Conservation (phyloP, 345 rosid genomes). For the Hypericum androsaemum region DNA sequence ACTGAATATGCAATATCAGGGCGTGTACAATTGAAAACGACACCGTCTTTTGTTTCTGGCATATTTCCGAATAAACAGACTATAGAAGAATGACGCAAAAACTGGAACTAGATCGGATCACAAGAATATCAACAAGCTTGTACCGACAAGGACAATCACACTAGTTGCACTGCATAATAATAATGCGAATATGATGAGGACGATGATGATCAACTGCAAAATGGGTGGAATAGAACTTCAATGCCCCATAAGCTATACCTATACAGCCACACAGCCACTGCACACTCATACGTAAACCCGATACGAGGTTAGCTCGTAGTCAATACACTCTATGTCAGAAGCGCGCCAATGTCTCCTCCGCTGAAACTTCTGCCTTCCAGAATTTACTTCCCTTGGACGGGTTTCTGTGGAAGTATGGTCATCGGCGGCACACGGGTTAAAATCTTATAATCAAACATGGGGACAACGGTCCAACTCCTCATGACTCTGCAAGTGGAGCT, state of each 20-base stretch:
- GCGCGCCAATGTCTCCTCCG: slow-evolving; percentile 34
- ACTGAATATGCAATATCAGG: too few relatives aligned
- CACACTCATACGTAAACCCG: slow-evolving; percentile 35
- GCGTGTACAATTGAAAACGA: too few relatives aligned
- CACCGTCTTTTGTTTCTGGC: too few relatives aligned
- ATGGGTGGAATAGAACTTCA: slow-evolving; percentile 13
- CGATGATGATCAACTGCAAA: too few relatives aligned
- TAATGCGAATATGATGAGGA: slow-evolving; percentile 24
- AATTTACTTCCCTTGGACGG: slow-evolving; percentile 17
- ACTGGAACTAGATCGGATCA: slow-evolving; percentile 35
- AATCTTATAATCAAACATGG: slow-evolving; percentile 35
- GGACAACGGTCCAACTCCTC: slow-evolving; percentile 29
- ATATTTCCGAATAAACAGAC: too few relatives aligned
- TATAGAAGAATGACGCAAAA: slow-evolving; percentile 25
- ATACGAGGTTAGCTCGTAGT: slow-evolving; percentile 53
- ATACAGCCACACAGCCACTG: slow-evolving; percentile 52
- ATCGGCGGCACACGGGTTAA: slow-evolving; percentile 31
- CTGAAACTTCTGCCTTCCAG: slow-evolving; percentile 24
- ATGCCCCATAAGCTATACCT: slow-evolving; percentile 35
- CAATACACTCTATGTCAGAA: slow-evolving; percentile 50
- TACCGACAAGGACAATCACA: slow-evolving; percentile 32
- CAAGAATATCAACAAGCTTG: slow-evolving; percentile 58
- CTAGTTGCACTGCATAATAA: slow-evolving; percentile 36
- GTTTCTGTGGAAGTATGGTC: slow-evolving; percentile 25
- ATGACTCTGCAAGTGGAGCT: slow-evolving; percentile 15